Base-by-base conservation (phyloP, 208 protist genomes). In the Trypanosoma cruzi region DNA sequence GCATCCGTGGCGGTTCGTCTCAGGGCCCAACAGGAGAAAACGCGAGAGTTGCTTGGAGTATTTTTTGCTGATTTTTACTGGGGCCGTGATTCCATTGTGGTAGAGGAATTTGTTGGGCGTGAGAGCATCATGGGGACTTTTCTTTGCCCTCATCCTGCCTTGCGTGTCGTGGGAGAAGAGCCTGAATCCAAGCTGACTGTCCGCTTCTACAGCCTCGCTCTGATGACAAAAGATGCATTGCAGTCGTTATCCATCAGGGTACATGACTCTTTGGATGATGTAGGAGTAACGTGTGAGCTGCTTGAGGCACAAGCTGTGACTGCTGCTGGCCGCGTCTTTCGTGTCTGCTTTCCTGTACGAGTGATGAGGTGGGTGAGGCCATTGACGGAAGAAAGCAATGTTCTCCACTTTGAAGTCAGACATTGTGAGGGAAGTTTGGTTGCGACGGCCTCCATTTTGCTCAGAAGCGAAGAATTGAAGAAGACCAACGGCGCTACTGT, bases 1-100 rank as follows among this genome's bases (percentile, higher is more conserved):
- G 24, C 53, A 29, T 64, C 28, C 31, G 11, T 58, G 14, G 18
- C 64, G 29, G 18, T 32, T 32, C 59, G 46, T 32, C 58, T 49
- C 13, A 48, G 69, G 36, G 60, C 54, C 0, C 7, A 66, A 24
- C 44, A 54, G 52, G 63, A 69, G 44, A 49, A 60, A 44, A 65
- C 52, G 18, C 61, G 73, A 53, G 40, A 76, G 34, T 3, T 59
- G 20, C 61, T 83, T 62, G 26, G 31, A 11, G 29, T 24, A 24
- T 64, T 83, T 37, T 64, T 83, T 69, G 55, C 76, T 13, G 57
- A 73, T 20, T 73, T 83, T 59, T 83, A 83, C 57, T 83, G 72
- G 72, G 63, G 56, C 4, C 78, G 78, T 32, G 73, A 83, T 50
- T 11, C 58, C 40, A 70, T 80, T 50, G 56, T 80, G 20, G n/a